Percentiles rank a stretch among this genome's conserved stretches.
Conservation (phyloP, 768 basidiomycete species). For the Rhizopogon vinicolor region DNA sequence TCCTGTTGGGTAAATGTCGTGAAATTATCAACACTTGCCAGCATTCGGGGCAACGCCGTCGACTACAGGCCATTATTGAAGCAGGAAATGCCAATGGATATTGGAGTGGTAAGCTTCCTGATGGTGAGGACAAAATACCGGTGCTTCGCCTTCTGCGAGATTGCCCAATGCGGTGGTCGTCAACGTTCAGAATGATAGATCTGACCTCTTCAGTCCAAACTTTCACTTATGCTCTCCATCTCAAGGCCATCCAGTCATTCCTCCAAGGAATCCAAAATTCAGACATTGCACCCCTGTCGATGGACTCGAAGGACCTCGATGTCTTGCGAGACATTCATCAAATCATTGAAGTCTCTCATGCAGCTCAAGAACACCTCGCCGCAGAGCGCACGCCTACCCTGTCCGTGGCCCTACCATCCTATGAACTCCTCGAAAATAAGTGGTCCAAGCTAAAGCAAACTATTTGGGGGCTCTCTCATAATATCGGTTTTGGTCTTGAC, state of each 20-base stretch:
- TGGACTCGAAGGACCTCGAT: constrained; percentile 3
- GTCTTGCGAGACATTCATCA: constrained; percentile 24
- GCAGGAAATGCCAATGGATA: constrained; percentile 18
- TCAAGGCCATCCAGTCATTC: constrained; percentile 10
- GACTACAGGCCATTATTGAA: constrained; percentile 18
- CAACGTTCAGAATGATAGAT: constrained; percentile 31
- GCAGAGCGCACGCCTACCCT: constrained; percentile 31
- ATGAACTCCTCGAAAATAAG: constrained; percentile 23
- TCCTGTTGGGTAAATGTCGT: constrained; percentile 18
- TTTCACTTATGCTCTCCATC: not conserved
- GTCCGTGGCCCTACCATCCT: constrained; percentile 26
- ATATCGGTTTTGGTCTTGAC: constrained; percentile 19
- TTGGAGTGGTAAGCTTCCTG: constrained; percentile 9
- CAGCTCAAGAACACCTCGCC: constrained; percentile 29
- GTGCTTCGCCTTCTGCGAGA: constrained; percentile 24
- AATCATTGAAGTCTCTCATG: constrained; percentile 23
- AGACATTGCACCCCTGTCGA: not conserved
- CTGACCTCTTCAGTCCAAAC: not conserved
- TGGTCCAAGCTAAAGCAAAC: constrained; percentile 2
- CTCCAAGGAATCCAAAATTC: not conserved
- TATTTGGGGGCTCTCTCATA: constrained; percentile 20
- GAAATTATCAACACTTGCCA: constrained; percentile 26
- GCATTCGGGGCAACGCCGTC: constrained; percentile 18
- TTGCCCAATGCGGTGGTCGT: constrained; percentile 32
- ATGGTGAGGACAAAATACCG: not conserved